These are phyloP conservation scores for Phalaenopsis hybrid DNA, from an alignment of 116 monocot genomes.

Conservation along the genomic window DNA sequence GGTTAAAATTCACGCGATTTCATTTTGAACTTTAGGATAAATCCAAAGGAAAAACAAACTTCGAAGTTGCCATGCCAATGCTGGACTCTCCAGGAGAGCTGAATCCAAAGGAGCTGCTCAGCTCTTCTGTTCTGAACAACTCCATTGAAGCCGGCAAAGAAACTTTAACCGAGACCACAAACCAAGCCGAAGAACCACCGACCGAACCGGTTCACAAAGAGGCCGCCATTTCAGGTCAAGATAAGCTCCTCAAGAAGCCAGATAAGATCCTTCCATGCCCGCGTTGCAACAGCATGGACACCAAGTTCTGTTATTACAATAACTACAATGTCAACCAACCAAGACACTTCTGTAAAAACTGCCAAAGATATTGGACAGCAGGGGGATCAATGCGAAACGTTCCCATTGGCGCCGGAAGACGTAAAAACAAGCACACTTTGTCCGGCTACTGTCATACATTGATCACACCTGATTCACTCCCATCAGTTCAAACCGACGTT, in stretches of 20 bases:
- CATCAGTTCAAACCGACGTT: slow-evolving; percentile 19
- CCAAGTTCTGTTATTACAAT: slow-evolving; percentile 99
- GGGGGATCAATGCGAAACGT: slow-evolving; percentile 98
- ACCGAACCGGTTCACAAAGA: no score
- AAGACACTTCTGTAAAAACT: slow-evolving; percentile 94
- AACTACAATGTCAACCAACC: slow-evolving; percentile 98
- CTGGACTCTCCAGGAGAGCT: background rate
- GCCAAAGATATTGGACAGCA: slow-evolving; percentile 99
- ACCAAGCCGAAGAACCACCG: no score
- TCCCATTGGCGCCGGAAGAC: slow-evolving; percentile 94
- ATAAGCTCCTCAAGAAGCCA: no score
- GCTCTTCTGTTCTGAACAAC: slow-evolving; percentile 13
- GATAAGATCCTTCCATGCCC: no score
- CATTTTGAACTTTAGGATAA: slow-evolving; percentile 31
- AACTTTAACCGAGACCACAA: no score
- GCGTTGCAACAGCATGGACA: slow-evolving; percentile 23
- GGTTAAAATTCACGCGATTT: background rate
- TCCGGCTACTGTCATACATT: slow-evolving; percentile 37
- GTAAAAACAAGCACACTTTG: slow-evolving; percentile 66
- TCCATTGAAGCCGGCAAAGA: no score
- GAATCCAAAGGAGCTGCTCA: slow-evolving; percentile 12
- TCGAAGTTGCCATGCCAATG: slow-evolving; percentile 6
- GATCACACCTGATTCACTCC: slow-evolving; percentile 27
- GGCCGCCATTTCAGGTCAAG: no score
- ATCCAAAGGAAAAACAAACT: slow-evolving; percentile 14